A percentile compares a stretch with the other conserved stretches of the same genome.
phyloP scores from a whole-genome alignment of 108 stramenopile genomes.

The Pseudonitzschia multistriata region DNA sequence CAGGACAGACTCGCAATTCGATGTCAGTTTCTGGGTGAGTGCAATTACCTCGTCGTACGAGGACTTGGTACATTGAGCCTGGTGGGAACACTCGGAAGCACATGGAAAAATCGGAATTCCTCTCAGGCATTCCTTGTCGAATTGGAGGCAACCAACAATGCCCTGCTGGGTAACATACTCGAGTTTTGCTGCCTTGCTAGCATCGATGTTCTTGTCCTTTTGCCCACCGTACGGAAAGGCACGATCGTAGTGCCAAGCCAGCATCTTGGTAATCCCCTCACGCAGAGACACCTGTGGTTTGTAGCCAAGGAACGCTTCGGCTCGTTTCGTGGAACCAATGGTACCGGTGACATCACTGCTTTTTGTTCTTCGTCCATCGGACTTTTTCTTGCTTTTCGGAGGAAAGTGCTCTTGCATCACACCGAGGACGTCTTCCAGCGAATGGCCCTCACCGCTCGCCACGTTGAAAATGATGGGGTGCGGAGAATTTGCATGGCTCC shows the following conservation, averaged over 20 bases:
- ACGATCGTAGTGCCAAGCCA: slow-evolving; percentile 82
- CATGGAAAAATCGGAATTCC: slow-evolving; percentile 81
- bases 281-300: slow-evolving; percentile 51
- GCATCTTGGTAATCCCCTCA: slow-evolving; percentile 56
- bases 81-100: slow-evolving; percentile 73
- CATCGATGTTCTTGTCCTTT: not conserved
- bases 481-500: slow-evolving; percentile 16
- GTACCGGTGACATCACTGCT: slow-evolving; percentile 2
- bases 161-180: slow-evolving; percentile 31
- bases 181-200: not conserved
- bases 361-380: not conserved
- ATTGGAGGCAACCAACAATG: slow-evolving; percentile 53
- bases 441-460: slow-evolving; percentile 56
- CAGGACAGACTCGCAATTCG: slow-evolving; percentile 61
- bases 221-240: slow-evolving; percentile 57
- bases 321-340: slow-evolving; percentile 55
- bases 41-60: slow-evolving; percentile 63
- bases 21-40: slow-evolving; percentile 50
- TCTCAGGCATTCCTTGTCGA: slow-evolving; percentile 72
- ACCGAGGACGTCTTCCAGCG: slow-evolving; percentile 42
- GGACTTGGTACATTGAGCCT: slow-evolving; percentile 57
- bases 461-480: slow-evolving; percentile 77
- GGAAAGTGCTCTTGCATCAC: slow-evolving; percentile 54
- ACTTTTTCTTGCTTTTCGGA: not conserved
- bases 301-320: slow-evolving; percentile 59